Conservation (phyloP, 805 yeast genomes). For the Zygosaccharomyces bailii region DNA sequence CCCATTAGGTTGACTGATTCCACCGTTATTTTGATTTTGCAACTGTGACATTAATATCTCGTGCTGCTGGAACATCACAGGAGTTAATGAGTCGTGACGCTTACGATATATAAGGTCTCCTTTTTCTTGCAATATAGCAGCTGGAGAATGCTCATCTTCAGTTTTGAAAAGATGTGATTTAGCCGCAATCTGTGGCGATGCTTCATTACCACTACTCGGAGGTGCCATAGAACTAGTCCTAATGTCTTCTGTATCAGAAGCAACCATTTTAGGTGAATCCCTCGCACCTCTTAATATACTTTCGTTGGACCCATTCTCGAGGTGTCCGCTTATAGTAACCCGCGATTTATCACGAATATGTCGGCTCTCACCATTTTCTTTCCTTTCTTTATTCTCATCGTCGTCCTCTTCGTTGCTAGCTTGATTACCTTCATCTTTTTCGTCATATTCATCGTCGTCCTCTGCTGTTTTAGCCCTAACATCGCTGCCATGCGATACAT, state of each 20-base stretch:
- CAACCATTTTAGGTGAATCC: slow-evolving; percentile 1
- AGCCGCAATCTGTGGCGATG: background rate
- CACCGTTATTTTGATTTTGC: slow-evolving; percentile 1
- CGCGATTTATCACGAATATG: background rate
- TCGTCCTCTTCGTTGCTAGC: background rate
- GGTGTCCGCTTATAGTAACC: background rate
- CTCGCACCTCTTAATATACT: background rate
- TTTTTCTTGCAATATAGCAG: slow-evolving; percentile 26
- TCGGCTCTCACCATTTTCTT: background rate
- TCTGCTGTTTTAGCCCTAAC: slow-evolving; percentile 11
- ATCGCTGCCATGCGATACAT: background rate
- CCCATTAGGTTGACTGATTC: slow-evolving; percentile 1
- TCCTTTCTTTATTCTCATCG: background rate
- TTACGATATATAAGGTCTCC: slow-evolving; percentile 17
- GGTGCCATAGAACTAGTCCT: slow-evolving; percentile 2
- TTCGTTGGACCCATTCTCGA: background rate
- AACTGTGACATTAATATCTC: slow-evolving; percentile 13
- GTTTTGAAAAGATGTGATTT: background rate
- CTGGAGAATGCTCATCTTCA: slow-evolving; percentile 23
- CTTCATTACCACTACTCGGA: background rate
- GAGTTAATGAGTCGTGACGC: slow-evolving; percentile 31
- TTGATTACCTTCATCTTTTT: background rate
- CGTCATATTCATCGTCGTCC: slow-evolving; percentile 13
- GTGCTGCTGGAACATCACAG: slow-evolving; percentile 28
- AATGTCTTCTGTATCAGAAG: slow-evolving; percentile 2